These are phyloP conservation scores for Mrakia blollopis DNA, from an alignment of 768 basidiomycete species.

Conservation along the genomic window DNA sequence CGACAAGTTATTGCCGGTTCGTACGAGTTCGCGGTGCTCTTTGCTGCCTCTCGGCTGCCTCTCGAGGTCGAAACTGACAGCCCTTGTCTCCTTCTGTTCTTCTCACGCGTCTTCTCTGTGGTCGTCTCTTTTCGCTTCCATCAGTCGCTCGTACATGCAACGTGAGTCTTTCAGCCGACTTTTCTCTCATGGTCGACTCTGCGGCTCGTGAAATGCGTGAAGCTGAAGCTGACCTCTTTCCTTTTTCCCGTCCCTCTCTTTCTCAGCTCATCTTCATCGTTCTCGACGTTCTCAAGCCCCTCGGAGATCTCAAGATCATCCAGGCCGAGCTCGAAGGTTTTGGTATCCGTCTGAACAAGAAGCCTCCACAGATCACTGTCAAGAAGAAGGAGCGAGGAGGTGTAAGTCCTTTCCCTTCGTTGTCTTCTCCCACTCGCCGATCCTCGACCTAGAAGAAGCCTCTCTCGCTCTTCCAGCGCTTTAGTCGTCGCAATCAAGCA, in stretches of 20 bases:
- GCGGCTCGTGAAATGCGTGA: slow-evolving; percentile 27
- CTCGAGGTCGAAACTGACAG: slow-evolving; percentile 36
- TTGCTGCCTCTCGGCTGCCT: too few relatives aligned
- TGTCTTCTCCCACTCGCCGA: background rate
- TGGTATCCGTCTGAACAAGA: slow-evolving; percentile 92
- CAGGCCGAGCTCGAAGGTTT: slow-evolving; percentile 96
- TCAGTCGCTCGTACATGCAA: slow-evolving; percentile 95
- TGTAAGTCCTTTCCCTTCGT: slow-evolving; percentile 34
- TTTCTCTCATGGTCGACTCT: background rate
- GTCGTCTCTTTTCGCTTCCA: slow-evolving; percentile 24
- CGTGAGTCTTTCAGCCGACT: slow-evolving; percentile 27
- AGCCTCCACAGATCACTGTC: slow-evolving; percentile 58
- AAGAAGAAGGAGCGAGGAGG: slow-evolving; percentile 64
- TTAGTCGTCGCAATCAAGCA: too few relatives aligned
- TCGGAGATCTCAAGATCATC: slow-evolving; percentile 83
- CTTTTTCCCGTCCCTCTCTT: slow-evolving; percentile 62
- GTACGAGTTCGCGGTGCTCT: slow-evolving; percentile 44
- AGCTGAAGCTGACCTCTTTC: background rate
- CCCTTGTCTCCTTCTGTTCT: background rate
- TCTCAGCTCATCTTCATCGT: slow-evolving; percentile 99
- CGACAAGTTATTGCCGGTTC: slow-evolving; percentile 59
- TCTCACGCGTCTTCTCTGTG: slow-evolving; percentile 23
- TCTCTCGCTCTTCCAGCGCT: too few relatives aligned
- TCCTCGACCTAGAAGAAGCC: too few relatives aligned
- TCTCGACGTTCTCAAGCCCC: slow-evolving; percentile 95